Evolutionary conservation across 371 early-diverging fungal species (phyloP).

Genomic region (Circinella umbellata): DNA sequence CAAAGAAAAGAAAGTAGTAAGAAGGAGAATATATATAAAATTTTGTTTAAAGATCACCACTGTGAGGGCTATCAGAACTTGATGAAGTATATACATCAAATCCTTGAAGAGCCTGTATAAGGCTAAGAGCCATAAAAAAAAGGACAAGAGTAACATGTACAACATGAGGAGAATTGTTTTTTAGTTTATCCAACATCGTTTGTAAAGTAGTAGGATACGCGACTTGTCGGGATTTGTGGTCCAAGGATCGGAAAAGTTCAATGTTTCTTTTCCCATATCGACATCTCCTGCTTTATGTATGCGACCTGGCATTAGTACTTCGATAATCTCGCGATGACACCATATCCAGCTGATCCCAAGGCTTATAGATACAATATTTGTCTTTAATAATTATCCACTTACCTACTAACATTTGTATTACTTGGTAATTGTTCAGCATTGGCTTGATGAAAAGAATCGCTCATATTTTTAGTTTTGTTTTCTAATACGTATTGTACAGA

Average conservation of each 20-base stretch:
- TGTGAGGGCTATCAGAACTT: neutral
- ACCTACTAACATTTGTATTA: no score
- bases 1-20: no score
- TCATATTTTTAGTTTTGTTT: no score
- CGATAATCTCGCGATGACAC: neutral
- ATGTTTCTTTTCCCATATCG: neutral
- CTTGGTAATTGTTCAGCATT: no score
- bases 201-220: neutral
- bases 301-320: neutral
- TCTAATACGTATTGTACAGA: no score
- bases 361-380: neutral
- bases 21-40: no score
- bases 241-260: no score
- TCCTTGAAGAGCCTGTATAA: neutral
- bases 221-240: neutral
- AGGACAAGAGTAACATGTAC: neutral
- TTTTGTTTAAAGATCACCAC: no score
- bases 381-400: neutral
- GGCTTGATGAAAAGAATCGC: no score
- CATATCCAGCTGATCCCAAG: neutral
- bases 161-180: neutral
- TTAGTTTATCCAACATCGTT: neutral
- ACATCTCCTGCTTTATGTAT: neutral
- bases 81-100: neutral
- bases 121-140: neutral